phyloP scores from a whole-genome alignment of 495 filamentous ascomycete genomes.

The Glutinoglossum americanum region DNA sequence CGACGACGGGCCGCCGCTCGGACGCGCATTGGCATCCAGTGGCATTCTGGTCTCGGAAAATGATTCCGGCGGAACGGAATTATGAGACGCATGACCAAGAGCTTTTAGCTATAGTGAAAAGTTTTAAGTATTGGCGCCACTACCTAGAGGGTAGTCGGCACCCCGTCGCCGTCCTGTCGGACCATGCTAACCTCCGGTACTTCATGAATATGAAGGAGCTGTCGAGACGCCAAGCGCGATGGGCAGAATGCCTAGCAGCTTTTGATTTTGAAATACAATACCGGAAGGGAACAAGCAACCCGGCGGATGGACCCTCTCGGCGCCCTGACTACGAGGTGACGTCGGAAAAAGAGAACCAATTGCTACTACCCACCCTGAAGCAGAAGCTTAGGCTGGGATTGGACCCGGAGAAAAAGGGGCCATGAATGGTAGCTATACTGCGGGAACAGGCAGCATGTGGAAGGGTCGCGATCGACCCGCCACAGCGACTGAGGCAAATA shows the following conservation, averaged over 20 bases:
- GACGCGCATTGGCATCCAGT: conserved; percentile 6
- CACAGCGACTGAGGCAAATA: too few relatives aligned
- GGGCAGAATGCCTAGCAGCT: conserved; percentile 4
- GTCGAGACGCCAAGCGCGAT: conserved; percentile 5
- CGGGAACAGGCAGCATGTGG: too few relatives aligned
- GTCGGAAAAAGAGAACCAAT: neutral
- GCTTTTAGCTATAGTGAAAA: conserved; percentile 11
- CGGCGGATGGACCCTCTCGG: conserved; percentile 6
- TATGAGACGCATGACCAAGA: conserved; percentile 12
- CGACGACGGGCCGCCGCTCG: neutral
- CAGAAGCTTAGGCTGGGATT: neutral
- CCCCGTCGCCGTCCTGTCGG: conserved; percentile 5
- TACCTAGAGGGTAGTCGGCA: conserved; percentile 7
- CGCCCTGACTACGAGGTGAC: conserved; percentile 4
- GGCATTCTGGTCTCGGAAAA: conserved; percentile 10
- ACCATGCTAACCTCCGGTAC: conserved; percentile 8
- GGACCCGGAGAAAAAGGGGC: too few relatives aligned
- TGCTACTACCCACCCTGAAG: conserved; percentile 3
- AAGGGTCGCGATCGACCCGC: too few relatives aligned
- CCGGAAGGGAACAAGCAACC: conserved; percentile 5
- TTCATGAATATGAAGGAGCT: conserved; percentile 6
- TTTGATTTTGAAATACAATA: conserved; percentile 10
- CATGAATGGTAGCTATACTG: too few relatives aligned
- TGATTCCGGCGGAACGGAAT: conserved; percentile 9
- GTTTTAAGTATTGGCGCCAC: conserved; percentile 8